phyloP scores from a whole-genome alignment of 129 eudicot species.

The Daucus carota region DNA sequence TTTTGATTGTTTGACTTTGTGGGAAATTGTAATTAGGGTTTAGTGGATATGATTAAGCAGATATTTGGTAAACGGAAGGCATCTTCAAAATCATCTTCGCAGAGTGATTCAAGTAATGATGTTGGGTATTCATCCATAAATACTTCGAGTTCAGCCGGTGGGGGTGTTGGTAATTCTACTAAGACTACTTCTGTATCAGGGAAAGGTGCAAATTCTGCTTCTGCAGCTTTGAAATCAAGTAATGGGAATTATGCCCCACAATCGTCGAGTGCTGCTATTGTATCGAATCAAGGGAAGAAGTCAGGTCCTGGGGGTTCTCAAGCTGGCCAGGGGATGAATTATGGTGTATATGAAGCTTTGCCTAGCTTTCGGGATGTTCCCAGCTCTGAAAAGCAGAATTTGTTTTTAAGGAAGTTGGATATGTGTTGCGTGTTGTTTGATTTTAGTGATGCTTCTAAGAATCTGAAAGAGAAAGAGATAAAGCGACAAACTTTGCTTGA shows the following conservation, averaged over 20 bases:
- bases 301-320: slow-evolving; percentile 27
- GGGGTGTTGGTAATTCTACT: neutral
- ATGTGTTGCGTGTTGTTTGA: slow-evolving; percentile 70
- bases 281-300: slow-evolving; percentile 40
- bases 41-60: slow-evolving; percentile 57
- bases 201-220: slow-evolving; percentile 16
- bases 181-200: neutral
- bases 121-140: slow-evolving; percentile 17
- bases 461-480: slow-evolving; percentile 51
- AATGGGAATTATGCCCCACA: slow-evolving; percentile 21
- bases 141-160: slow-evolving; percentile 23
- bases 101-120: slow-evolving; percentile 22
- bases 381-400: slow-evolving; percentile 49
- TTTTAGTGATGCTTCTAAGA: slow-evolving; percentile 40
- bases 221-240: slow-evolving; percentile 13
- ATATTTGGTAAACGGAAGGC: slow-evolving; percentile 55
- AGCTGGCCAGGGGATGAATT: slow-evolving; percentile 24
- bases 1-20: neutral
- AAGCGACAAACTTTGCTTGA: slow-evolving; percentile 62
- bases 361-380: slow-evolving; percentile 60
- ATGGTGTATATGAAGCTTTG: slow-evolving; percentile 41
- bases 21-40: slow-evolving; percentile 8
- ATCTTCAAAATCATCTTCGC: slow-evolving; percentile 49
- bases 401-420: slow-evolving; percentile 50
- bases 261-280: slow-evolving; percentile 1